Evolutionary conservation across 176 grass and related monocot species (phyloP).

Genomic region (Juncus inflexus): DNA sequence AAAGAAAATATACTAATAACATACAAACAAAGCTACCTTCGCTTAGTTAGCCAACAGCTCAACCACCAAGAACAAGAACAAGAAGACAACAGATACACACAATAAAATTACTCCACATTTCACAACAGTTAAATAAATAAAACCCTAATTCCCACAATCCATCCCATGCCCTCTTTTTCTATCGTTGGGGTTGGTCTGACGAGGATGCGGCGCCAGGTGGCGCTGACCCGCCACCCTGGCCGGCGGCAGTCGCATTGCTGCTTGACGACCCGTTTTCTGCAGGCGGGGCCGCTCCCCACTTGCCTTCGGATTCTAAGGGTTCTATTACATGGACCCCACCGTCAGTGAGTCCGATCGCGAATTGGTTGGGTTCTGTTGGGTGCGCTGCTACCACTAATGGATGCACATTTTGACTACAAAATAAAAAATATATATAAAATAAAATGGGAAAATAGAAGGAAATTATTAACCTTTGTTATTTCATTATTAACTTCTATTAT

Average conservation of each 20-base stretch:
- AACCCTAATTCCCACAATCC: slow-evolving; percentile 13
- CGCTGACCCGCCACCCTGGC: not conserved
- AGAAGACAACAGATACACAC: no score
- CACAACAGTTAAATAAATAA: slow-evolving; percentile 24
- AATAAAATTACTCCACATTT: not conserved
- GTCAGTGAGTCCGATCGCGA: slow-evolving; percentile 82
- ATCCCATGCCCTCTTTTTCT: not conserved
- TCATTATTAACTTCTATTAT: no score
- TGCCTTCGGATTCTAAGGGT: slow-evolving; percentile 84
- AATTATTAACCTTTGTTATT: no score
- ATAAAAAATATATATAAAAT: slow-evolving; percentile 30
- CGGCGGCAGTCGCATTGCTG: slow-evolving; percentile 40
- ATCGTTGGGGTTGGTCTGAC: slow-evolving; percentile 22
- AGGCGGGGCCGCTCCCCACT: slow-evolving; percentile 86
- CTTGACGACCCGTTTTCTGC: slow-evolving; percentile 79
- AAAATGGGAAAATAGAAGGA: not conserved
- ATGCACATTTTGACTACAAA: slow-evolving; percentile 62
- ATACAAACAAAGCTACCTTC: no score
- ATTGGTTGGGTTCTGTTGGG: slow-evolving; percentile 84
- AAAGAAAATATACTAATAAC: no score
- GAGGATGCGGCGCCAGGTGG: slow-evolving; percentile 24
- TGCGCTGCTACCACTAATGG: slow-evolving; percentile 90
- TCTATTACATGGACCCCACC: slow-evolving; percentile 82
- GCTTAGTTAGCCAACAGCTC: no score
- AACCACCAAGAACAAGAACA: no score